phyloP scores from a whole-genome alignment of 305 asterid species.

The Ajuga reptans region DNA sequence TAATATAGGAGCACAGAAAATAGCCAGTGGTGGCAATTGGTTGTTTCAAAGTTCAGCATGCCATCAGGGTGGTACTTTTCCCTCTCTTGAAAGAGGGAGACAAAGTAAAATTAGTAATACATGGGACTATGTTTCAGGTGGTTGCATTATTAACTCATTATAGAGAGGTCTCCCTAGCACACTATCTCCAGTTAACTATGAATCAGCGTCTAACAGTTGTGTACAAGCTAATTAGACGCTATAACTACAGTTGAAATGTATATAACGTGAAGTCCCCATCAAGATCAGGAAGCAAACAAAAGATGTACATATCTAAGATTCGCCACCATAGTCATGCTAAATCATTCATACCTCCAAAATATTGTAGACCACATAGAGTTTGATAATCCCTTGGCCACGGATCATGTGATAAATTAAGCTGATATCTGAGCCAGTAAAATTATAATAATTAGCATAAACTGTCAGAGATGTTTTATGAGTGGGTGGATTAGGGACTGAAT shows the following conservation, averaged over 20 bases:
- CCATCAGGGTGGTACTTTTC: not conserved
- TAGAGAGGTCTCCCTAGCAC: not conserved
- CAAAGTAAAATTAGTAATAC: not conserved
- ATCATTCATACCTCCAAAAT: conserved; percentile 75
- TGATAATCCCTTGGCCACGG: conserved; percentile 96
- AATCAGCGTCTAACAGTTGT: not conserved
- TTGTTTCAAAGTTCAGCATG: not conserved
- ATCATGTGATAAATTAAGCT: conserved; percentile 99
- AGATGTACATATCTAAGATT: not conserved
- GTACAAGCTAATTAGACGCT: not conserved
- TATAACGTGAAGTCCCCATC: not conserved
- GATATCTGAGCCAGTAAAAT: conserved; percentile 53
- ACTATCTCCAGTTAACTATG: conserved; percentile 1
- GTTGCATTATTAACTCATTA: not conserved
- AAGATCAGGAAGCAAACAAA: conserved; percentile 13
- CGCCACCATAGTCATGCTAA: not conserved
- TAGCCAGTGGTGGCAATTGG: not conserved
- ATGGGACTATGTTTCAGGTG: not conserved
- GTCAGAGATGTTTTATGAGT: not conserved
- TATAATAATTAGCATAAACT: conserved; percentile 13
- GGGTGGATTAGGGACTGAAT: not conserved
- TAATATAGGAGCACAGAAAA: not conserved
- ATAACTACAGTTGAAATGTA: not conserved
- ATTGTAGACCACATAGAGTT: conserved; percentile 95
- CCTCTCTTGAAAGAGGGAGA: not conserved